A percentile compares a stretch with the other conserved stretches of the same genome.
Evolutionary conservation across 2,329 filamentous ascomycete species (phyloP).

Genomic region (Curvularia lunata): DNA sequence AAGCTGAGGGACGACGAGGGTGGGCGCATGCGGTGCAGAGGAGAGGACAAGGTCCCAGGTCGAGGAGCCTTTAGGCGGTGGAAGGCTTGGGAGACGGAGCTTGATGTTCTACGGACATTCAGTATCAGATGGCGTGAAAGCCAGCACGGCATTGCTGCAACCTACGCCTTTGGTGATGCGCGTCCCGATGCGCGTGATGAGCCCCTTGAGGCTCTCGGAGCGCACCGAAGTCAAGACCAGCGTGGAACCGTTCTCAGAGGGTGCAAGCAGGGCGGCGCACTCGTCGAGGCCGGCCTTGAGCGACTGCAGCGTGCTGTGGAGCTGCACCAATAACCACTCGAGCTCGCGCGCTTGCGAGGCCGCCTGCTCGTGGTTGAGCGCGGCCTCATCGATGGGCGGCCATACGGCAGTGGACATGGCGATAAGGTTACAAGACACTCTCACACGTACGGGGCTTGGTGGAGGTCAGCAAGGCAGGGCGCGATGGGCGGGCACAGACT

Average conservation of each 20-base stretch:
- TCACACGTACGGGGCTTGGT: not conserved
- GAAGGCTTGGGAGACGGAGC: constrained; percentile 74
- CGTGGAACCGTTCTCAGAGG: constrained; percentile 83
- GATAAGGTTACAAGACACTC: constrained; percentile 4
- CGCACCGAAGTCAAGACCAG: constrained; percentile 86
- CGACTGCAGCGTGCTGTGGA: constrained; percentile 66
- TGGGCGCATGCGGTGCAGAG: constrained; percentile 60
- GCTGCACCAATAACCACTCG: constrained; percentile 66
- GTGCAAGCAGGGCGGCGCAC: constrained; percentile 84
- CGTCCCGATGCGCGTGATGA: constrained; percentile 88
- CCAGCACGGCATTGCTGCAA: constrained; percentile 22
- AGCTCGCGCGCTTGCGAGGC: constrained; percentile 63
- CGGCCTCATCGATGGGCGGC: constrained; percentile 60
- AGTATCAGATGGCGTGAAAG: not conserved
- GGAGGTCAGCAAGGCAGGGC: constrained; percentile 3
- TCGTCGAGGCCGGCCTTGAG: constrained; percentile 79
- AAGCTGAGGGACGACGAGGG: constrained; percentile 71
- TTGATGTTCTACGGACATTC: constrained; percentile 67
- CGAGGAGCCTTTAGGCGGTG: constrained; percentile 58
- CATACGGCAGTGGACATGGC: constrained; percentile 68
- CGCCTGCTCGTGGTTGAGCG: constrained; percentile 60
- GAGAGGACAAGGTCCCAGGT: constrained; percentile 61
- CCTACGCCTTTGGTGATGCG: constrained; percentile 87
- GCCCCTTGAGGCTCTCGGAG: constrained; percentile 90
- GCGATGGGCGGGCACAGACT: constrained; percentile 11